Evolutionary conservation across 2,329 filamentous ascomycete genomes (phyloP), one percentile per base, ranked within the genome.

Genomic region (Mycosphaerella sp.): DNA sequence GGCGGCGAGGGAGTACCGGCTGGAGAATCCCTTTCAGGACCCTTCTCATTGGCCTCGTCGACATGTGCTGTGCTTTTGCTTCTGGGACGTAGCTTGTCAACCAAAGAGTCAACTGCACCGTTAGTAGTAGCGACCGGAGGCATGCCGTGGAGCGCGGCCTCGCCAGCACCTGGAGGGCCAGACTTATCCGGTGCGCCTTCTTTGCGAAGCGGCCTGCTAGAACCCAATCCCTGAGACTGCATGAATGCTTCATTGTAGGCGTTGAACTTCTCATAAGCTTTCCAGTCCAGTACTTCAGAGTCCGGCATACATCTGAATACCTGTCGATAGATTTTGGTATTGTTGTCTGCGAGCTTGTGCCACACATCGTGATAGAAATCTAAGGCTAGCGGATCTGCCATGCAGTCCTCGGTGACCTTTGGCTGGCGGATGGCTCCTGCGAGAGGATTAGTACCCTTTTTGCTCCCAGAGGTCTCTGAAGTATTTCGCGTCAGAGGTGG

Each of bases 221-320:
- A 74, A 21, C 80, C 67, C 59, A 73, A 61, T 62, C 75, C 68
- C 74, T 87, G 69, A 62, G 79, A 70, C 61, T 86, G 83, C 50
- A 80, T 79, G 73, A 98, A 96, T 41, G 83, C 80, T 59, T 86
- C 82, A 14, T 79, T 78, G 66, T 96, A 97, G 4, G 82, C 78
- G 48, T 80, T 77, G 64, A 86, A 95, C 59, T 94, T 86, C 57
- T 87, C 85, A 70, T 98, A 98, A 57, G 95, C 87, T 59, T 86
- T 84, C 93, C 93, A 98, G 39, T 86, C 91, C 57, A 82, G 85
- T 21, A 95, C 93, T 65, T 96, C 89, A 45, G 84, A 96, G 67
- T 98, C 93, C 1, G 93, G 93, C 87, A 95, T 94, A 70, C 90
- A 96, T 41, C 90, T 84, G 74, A 98, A 98, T 7, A 98, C 91